Percentiles rank a stretch among this genome's conserved stretches.
Conservation (phyloP, 768 basidiomycete species). For the Lactarius indigo region DNA sequence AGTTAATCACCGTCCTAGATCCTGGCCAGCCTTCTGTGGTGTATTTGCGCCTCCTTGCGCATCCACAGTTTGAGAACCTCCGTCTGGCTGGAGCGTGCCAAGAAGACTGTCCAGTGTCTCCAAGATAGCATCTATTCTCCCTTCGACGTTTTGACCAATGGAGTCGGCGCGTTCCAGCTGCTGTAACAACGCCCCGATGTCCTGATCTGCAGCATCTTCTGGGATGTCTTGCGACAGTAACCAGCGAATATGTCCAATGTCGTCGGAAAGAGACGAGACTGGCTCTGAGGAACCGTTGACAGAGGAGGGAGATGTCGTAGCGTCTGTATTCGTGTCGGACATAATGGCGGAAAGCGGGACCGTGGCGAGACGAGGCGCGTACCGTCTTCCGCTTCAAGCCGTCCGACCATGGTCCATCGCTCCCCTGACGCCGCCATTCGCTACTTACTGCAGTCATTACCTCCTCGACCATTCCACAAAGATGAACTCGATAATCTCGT, state of each 20-base stretch:
- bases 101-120: slow-evolving; percentile 55
- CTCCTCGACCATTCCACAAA: slow-evolving; percentile 20
- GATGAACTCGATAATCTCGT: slow-evolving; percentile 19
- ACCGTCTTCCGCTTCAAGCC: no score
- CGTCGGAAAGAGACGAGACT: slow-evolving; percentile 33
- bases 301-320: slow-evolving; percentile 1
- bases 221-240: slow-evolving; percentile 33
- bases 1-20: background rate
- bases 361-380: no score
- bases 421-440: slow-evolving; percentile 24
- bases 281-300: slow-evolving; percentile 1
- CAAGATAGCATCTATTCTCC: slow-evolving; percentile 57
- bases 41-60: background rate
- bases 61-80: slow-evolving; percentile 5
- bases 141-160: slow-evolving; percentile 60
- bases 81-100: slow-evolving; percentile 37
- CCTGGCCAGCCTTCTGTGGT: background rate
- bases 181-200: slow-evolving; percentile 50
- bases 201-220: slow-evolving; percentile 37
- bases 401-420: slow-evolving; percentile 16
- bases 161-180: slow-evolving; percentile 55
- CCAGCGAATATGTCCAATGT: slow-evolving; percentile 35
- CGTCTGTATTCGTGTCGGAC: slow-evolving; percentile 2
- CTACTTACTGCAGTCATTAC: slow-evolving; percentile 14
- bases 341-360: background rate